Conservation (phyloP, 139 green algal species). For the Dunaliella primolecta region DNA sequence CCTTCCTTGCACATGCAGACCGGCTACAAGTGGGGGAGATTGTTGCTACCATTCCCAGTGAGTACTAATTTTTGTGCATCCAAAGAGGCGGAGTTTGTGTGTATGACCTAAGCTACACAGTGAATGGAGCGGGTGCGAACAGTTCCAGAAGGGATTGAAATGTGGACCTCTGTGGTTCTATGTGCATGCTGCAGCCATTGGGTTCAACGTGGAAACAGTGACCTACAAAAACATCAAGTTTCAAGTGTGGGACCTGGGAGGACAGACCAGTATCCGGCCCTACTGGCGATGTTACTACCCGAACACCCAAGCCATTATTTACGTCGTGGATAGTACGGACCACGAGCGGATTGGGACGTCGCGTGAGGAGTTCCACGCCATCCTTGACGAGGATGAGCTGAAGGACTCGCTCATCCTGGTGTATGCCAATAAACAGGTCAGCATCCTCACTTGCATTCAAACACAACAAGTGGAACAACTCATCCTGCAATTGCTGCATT, state of each 20-base stretch:
- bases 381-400: conserved; percentile 98
- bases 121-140: neutral
- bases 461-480: neutral
- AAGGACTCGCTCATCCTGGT: conserved; percentile 91
- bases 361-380: conserved; percentile 89
- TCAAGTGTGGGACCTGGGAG: conserved; percentile 92
- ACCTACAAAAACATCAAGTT: conserved; percentile 99
- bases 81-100: neutral
- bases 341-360: conserved; percentile 86
- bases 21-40: conserved; percentile 97
- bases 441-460: no score
- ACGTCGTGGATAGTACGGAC: conserved; percentile 86
- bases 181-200: conserved; percentile 67
- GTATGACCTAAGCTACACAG: neutral
- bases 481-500: neutral
- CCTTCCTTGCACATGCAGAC: no score
- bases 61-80: conserved; percentile 24
- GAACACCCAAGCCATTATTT: conserved; percentile 72
- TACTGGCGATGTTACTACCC: conserved; percentile 99
- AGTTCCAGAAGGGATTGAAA: neutral
- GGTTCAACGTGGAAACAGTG: conserved; percentile 99
- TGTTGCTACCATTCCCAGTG: conserved; percentile 97
- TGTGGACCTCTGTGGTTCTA: neutral
- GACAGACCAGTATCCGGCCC: conserved; percentile 91
- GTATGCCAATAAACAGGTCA: conserved; percentile 97